These are phyloP conservation scores for Erythrobasidium hasegawianum DNA, from an alignment of 1,284 basidiomycete genomes.

Conservation along the genomic window DNA sequence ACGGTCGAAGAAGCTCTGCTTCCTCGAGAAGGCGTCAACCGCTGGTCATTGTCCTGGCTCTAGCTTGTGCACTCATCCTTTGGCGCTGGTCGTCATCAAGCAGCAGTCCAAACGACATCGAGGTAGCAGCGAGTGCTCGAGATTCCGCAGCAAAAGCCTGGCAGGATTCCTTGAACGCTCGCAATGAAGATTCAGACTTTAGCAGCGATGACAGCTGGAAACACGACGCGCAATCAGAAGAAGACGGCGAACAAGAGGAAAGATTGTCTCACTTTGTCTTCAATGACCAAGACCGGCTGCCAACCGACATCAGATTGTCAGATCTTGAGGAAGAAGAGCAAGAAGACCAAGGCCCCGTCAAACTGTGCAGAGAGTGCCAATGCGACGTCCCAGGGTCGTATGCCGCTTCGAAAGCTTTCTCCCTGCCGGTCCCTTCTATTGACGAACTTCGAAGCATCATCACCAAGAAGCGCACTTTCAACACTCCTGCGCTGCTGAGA, in stretches of 20 bases:
- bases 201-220: slow-evolving; percentile 6
- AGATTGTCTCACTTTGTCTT: no score
- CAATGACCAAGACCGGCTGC: slow-evolving; percentile 1
- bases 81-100: no score
- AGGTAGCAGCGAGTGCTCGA: no score
- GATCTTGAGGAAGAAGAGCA: background rate
- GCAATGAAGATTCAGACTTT: background rate
- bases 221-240: background rate
- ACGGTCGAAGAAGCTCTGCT: no score
- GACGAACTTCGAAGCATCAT: slow-evolving; percentile 13
- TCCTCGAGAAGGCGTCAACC: no score
- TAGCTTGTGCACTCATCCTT: no score
- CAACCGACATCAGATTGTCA: background rate
- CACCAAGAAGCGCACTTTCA: slow-evolving; percentile 10
- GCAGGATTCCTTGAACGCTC: no score
- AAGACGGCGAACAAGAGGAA: background rate
- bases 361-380: slow-evolving; percentile 29
- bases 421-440: slow-evolving; percentile 8
- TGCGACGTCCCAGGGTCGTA: slow-evolving; percentile 26
- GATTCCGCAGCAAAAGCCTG: no score
- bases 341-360: slow-evolving; percentile 11
- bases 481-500: slow-evolving; percentile 14
- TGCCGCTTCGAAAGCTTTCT: slow-evolving; percentile 18
- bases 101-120: no score
- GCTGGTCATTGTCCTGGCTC: no score